phyloP scores from a whole-genome alignment of 192 early-diverging fungal species.

The Linnemannia zychae region DNA sequence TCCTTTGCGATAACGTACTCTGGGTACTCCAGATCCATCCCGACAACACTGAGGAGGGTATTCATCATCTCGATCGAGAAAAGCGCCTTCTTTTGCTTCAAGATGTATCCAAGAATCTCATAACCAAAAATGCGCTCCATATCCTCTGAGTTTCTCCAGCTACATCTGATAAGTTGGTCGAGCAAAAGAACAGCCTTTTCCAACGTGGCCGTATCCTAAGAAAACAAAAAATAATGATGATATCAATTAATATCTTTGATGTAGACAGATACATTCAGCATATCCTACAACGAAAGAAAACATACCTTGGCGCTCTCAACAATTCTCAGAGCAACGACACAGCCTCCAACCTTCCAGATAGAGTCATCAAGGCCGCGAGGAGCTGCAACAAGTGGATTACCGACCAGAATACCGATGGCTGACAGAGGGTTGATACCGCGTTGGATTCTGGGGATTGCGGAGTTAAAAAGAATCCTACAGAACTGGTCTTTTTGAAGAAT shows the following conservation, averaged over 20 bases:
- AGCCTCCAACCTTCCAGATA: conserved; percentile 81
- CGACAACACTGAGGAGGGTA: conserved; percentile 71
- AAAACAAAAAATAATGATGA: background rate
- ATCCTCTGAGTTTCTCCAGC: conserved; percentile 79
- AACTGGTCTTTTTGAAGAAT: conserved; percentile 48
- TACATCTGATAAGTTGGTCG: conserved; percentile 71
- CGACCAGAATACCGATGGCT: conserved; percentile 63
- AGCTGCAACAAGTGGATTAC: conserved; percentile 67
- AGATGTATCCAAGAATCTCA: conserved; percentile 71
- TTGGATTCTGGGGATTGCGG: conserved; percentile 69
- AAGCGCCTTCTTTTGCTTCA: conserved; percentile 74
- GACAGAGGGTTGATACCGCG: conserved; percentile 56
- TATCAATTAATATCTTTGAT: background rate
- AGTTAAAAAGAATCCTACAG: conserved; percentile 62
- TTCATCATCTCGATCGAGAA: conserved; percentile 71
- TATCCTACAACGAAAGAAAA: background rate
- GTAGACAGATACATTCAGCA: too few relatives aligned
- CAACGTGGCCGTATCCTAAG: conserved; percentile 63
- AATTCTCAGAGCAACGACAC: conserved; percentile 70
- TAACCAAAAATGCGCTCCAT: conserved; percentile 79
- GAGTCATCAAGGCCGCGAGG: conserved; percentile 74
- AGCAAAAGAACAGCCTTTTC: conserved; percentile 67
- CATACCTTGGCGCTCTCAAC: conserved; percentile 72
- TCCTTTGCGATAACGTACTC: conserved; percentile 52
- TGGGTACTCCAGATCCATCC: conserved; percentile 63